Evolutionary conservation across 306 rosid genomes (phyloP).

Genomic region (Ceratonia siliqua): DNA sequence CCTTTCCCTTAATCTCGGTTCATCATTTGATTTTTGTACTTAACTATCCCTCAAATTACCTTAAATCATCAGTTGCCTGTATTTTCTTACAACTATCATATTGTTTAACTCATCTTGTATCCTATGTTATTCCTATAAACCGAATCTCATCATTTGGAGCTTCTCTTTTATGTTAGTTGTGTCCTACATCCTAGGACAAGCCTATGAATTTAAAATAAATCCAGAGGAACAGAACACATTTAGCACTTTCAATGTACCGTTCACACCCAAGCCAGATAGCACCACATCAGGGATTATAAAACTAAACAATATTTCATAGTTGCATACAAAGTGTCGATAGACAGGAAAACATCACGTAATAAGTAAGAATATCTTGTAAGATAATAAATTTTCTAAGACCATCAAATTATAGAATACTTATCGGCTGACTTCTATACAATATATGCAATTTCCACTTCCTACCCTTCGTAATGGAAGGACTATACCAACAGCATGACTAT

Average conservation of each 20-base stretch:
- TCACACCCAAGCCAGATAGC: slow-evolving; percentile 16
- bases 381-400: slow-evolving; percentile 5
- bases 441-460: slow-evolving; percentile 8
- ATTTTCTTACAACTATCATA: too few relatives aligned
- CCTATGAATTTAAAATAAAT: slow-evolving; percentile 46
- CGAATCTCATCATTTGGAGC: too few relatives aligned
- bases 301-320: not conserved
- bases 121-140: too few relatives aligned
- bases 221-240: slow-evolving; percentile 40
- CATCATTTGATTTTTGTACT: too few relatives aligned
- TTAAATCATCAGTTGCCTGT: too few relatives aligned
- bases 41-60: too few relatives aligned
- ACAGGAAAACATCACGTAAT: not conserved
- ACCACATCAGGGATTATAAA: slow-evolving; percentile 2
- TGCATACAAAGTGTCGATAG: not conserved
- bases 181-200: slow-evolving; percentile 41
- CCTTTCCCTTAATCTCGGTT: too few relatives aligned
- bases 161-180: too few relatives aligned
- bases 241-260: slow-evolving; percentile 28
- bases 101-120: too few relatives aligned
- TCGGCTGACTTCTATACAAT: too few relatives aligned
- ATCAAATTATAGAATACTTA: slow-evolving; percentile 24
- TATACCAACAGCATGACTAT: slow-evolving; percentile 7
- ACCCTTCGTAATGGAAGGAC: not conserved
- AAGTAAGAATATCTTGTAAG: not conserved